Evolutionary conservation across 1,284 basidiomycete species (phyloP).

Genomic region (Cystobasidium pallidum): DNA sequence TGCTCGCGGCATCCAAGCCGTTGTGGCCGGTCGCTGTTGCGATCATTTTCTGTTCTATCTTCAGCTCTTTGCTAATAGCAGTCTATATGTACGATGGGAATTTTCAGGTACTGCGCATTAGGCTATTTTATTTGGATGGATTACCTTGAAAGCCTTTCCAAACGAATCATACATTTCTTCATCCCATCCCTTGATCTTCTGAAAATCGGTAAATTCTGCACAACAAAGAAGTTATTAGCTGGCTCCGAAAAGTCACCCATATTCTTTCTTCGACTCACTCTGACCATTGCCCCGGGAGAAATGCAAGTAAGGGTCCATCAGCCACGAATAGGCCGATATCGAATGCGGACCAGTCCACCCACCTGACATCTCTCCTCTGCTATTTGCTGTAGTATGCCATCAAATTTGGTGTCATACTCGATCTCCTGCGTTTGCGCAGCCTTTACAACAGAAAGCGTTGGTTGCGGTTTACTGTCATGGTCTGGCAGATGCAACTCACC

Average conservation of each 20-base stretch:
- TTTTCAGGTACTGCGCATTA: not conserved
- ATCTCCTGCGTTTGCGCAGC: conserved; percentile 21
- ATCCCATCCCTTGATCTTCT: conserved; percentile 25
- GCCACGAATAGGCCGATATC: too few relatives aligned
- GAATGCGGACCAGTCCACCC: too few relatives aligned
- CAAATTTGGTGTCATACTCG: conserved; percentile 2
- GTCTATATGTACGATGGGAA: not conserved
- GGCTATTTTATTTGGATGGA: not conserved
- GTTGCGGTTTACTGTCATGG: not conserved
- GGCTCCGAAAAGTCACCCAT: not conserved
- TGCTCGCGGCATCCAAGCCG: not conserved
- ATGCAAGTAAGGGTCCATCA: too few relatives aligned
- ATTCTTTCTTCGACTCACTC: not conserved
- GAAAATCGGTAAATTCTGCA: conserved; percentile 13
- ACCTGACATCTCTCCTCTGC: conserved; percentile 32
- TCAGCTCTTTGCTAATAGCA: not conserved
- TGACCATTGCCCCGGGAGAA: not conserved
- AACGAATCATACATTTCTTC: conserved; percentile 17
- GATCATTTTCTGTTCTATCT: conserved; percentile 1
- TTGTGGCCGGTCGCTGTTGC: not conserved
- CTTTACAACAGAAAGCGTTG: not conserved
- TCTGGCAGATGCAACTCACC: not conserved
- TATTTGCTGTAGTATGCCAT: conserved; percentile 8
- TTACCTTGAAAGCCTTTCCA: conserved; percentile 20
- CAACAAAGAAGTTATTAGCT: not conserved